Evolutionary conservation across 1,284 basidiomycete species (phyloP).

Genomic region (Cutaneotrichosporon cutaneum): DNA sequence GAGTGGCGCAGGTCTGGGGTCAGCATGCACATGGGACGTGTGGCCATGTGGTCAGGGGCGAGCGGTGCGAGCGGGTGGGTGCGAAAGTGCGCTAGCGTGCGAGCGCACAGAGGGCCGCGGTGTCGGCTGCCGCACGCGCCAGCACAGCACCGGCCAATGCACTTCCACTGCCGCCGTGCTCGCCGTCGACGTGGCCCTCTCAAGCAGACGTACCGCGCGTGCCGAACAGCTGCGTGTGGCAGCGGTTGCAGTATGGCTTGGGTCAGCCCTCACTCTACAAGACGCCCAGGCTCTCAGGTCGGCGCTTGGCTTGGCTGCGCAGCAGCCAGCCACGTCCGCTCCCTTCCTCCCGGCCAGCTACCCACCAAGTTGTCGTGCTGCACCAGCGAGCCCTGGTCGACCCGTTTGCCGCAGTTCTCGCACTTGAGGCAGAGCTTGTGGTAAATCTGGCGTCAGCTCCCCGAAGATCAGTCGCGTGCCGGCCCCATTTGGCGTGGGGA

Average conservation of each 20-base stretch:
- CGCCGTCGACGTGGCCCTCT: not conserved
- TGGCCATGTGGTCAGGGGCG: not conserved
- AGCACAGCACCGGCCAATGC: not conserved
- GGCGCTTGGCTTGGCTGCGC: too few species aligned
- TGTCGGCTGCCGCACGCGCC: not conserved
- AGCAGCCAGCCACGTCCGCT: too few species aligned
- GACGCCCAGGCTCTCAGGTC: too few species aligned
- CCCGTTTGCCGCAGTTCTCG: conserved; percentile 47
- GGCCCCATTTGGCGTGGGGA: too few species aligned
- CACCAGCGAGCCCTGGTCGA: conserved; percentile 50
- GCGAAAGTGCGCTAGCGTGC: too few species aligned
- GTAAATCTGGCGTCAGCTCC: conserved; percentile 44
- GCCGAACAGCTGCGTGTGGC: conserved; percentile 49
- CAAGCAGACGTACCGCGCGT: conserved; percentile 39
- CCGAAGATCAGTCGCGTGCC: not conserved
- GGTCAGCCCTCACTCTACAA: conserved; percentile 8
- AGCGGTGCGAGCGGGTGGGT: not conserved
- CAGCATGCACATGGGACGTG: not conserved
- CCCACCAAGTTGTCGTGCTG: conserved; percentile 51
- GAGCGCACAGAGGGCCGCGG: too few species aligned
- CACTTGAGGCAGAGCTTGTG: conserved; percentile 55
- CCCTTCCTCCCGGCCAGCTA: too few species aligned
- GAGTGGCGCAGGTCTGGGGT: conserved; percentile 45
- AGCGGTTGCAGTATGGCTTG: conserved; percentile 50
- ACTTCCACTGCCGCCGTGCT: not conserved